phyloP scores from a whole-genome alignment of 2,329 filamentous ascomycete genomes.

The Chaetomium olivaceum region DNA sequence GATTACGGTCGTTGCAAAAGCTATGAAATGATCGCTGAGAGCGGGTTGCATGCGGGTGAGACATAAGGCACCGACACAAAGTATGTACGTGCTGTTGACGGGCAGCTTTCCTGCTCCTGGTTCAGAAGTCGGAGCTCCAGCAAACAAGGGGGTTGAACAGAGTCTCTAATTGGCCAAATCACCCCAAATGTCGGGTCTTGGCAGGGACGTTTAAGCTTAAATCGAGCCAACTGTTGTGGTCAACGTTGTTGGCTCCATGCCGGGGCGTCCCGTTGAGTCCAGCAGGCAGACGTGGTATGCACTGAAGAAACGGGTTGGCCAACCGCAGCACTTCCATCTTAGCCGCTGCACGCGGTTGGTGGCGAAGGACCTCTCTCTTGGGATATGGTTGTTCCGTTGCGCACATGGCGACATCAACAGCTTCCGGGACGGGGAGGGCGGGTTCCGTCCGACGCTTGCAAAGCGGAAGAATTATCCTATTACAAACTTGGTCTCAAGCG shows the following conservation, averaged over 20 bases:
- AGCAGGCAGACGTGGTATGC: not conserved
- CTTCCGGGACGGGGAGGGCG: not conserved
- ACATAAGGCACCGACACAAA: not conserved
- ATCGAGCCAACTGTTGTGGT: constrained; percentile 6
- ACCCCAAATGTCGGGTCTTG: constrained; percentile 23
- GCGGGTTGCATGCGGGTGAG: not conserved
- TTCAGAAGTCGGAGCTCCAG: constrained; percentile 16
- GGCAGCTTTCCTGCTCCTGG: not conserved
- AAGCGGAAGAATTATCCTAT: not conserved
- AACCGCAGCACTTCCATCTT: not conserved
- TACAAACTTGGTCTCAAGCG: not conserved
- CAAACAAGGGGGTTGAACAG: constrained; percentile 14
- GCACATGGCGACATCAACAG: not conserved
- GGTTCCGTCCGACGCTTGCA: not conserved
- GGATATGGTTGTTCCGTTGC: not conserved
- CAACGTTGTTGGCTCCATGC: not conserved
- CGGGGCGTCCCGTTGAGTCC: not conserved
- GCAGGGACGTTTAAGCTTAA: constrained; percentile 28
- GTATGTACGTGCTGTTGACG: not conserved
- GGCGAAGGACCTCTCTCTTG: not conserved
- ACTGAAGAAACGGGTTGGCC: not conserved
- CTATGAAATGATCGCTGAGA: not conserved
- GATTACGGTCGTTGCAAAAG: not conserved
- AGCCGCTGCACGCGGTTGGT: not conserved
- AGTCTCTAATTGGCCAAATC: constrained; percentile 14